Base-by-base conservation (phyloP, 1,284 basidiomycete species). In the Cutaneotrichosporon daszewskae region DNA sequence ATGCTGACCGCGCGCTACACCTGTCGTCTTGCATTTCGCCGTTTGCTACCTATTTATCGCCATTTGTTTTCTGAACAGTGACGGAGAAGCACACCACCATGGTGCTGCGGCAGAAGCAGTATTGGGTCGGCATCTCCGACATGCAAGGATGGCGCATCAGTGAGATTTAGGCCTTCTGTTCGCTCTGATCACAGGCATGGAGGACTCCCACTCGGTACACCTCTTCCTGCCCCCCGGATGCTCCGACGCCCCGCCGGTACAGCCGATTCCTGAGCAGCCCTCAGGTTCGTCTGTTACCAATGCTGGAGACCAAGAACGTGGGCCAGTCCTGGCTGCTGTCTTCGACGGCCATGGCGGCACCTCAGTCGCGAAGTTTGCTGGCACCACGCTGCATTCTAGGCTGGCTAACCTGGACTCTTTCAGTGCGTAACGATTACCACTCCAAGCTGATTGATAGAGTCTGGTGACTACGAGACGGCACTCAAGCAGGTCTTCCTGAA, bases 61-160 rank as follows among this genome's bases (percentile, higher is more conserved):
- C n/a, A n/a, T n/a, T n/a, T n/a, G n/a, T n/a, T n/a, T n/a, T n/a
- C n/a, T n/a, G n/a, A n/a, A n/a, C 51, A 66, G 66, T 85, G 35
- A 89, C 84, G 47, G 81, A 83, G 57, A 99, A 96, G 79, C 80
- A 79, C 67, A 85, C 87, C 24, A 80, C 85, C 54, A 72, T 77
- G 26, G 91, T 89, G 45, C 77, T 78, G 59, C 83, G 94, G 32
- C 61, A 55, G 78, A 80, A 79, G 54, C 80, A 82, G 51, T 85
- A 84, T 69, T 72, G 80, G 51, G 97, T 84, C 70, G 86, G 81
- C 10, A 77, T 96, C 37, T 85, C 87, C 32, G 92, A 97, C 75
- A 98, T 98, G 95, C 95, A 99, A 73, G 95, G 95, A 58, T 99
- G 95, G 95, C 79, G 95, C 72, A 87, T 97, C 73, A 84, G 94